Conservation (phyloP, 305 asterid genomes). For the Solanum chacoense region DNA sequence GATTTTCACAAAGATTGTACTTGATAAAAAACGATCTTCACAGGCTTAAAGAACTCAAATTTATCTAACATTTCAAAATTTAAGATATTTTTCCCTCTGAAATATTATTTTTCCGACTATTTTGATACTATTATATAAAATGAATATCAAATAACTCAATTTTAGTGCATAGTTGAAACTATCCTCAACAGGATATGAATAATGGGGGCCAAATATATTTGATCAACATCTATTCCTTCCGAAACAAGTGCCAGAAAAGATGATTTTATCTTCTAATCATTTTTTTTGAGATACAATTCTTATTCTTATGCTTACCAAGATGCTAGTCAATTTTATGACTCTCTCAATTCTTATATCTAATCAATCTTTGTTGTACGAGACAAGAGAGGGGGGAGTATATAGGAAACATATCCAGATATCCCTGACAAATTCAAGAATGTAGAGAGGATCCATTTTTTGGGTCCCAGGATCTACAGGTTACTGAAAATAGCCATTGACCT, state of each 20-base stretch:
- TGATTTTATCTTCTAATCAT: background rate
- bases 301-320: background rate
- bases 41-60: background rate
- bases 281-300: background rate
- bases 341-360: background rate
- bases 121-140: background rate
- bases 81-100: background rate
- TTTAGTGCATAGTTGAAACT: background rate
- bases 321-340: background rate
- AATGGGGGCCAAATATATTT: background rate
- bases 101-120: background rate
- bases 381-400: background rate
- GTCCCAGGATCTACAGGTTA: background rate
- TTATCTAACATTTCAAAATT: background rate
- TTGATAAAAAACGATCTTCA: background rate
- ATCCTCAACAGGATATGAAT: background rate
- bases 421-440: background rate
- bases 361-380: background rate
- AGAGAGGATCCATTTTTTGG: background rate
- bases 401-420: background rate
- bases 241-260: background rate
- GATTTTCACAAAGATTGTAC: background rate
- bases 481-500: background rate
- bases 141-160: background rate
- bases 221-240: background rate